Evolutionary conservation across 2,329 filamentous ascomycete genomes (phyloP).

Genomic region (Bretziella fagacearum): DNA sequence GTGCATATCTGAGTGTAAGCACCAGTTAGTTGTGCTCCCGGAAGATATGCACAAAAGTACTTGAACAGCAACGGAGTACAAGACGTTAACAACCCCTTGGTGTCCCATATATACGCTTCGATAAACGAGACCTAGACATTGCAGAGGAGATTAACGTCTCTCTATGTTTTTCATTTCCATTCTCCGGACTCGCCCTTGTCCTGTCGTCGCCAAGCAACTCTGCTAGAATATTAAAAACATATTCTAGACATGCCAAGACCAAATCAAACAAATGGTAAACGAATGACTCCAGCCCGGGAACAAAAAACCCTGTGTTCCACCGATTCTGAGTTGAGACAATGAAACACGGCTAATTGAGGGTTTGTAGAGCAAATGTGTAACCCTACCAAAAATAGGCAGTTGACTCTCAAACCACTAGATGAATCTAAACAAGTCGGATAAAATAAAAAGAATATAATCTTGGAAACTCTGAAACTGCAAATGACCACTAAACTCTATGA

Average conservation of each 20-base stretch:
- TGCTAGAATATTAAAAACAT: background rate
- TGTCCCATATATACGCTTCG: background rate
- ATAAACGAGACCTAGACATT: background rate
- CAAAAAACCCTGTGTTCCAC: background rate
- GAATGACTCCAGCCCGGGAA: background rate
- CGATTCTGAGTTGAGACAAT: too few relatives aligned
- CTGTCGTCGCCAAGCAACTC: background rate
- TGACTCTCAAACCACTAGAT: too few relatives aligned
- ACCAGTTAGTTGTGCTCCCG: too few relatives aligned
- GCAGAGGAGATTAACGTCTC: background rate
- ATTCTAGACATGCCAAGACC: background rate
- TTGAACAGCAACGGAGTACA: background rate
- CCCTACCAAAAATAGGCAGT: too few relatives aligned
- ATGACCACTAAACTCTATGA: too few relatives aligned
- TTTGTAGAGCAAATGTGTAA: too few relatives aligned
- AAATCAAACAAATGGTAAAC: constrained; percentile 2
- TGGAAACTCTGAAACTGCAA: too few relatives aligned
- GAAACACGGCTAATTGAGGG: too few relatives aligned
- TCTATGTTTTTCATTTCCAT: background rate
- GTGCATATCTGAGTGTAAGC: too few relatives aligned
- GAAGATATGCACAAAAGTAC: background rate
- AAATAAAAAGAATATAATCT: too few relatives aligned
- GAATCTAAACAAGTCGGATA: too few relatives aligned
- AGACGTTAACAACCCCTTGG: background rate
- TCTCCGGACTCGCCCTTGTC: background rate